Evolutionary conservation across 108 stramenopile genomes (phyloP), one percentile per base, ranked within the genome.

Genomic region (Cyclotella kingstonii): DNA sequence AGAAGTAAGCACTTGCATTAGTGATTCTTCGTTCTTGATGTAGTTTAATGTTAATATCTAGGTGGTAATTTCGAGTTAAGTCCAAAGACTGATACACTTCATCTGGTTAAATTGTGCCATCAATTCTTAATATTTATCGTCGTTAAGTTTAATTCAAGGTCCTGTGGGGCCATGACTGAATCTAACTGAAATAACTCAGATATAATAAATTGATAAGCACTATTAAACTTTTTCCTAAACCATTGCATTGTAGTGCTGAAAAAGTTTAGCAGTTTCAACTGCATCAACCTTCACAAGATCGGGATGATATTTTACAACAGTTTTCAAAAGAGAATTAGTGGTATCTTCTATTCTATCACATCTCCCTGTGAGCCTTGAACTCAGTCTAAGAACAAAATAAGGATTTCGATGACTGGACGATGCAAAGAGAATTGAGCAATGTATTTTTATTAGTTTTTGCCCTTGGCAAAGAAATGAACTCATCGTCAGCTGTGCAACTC

Each of bases 1-100:
- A 95, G 68, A 17, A 97, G 60, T 91, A 95, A 15, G 91, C 91
- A 21, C 87, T 87, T 14, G 94, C 96, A 73, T 97, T 91, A 36
- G 86, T 84, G 38, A 97, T 89, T 34, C 87, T 77, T 15, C 81
- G 73, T 40, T 84, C 73, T 55, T 90, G 86, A 57, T 91, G 91
- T 8, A 93, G 73, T 47, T 86, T 77, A 15, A 96, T 76, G n/a
- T 83, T 85, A 34, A 86, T 90, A 48, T 88, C 85, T 14, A 84
- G 61, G 22, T 85, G 70, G 66, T 92, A 95, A 69, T 80, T 86
- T 70, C 82, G 80, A 45, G 83, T 81, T 18, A 74, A 70, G 22
- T 81, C 70, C 25, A 91, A 78, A 31, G 89, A 89, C 5, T 82
- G 78, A 69, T 94, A 93, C 38, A 96, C 92, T 34, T 68, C 48